phyloP scores from a whole-genome alignment of 2,329 filamentous ascomycete species.

The Scedosporium minutisporum region DNA sequence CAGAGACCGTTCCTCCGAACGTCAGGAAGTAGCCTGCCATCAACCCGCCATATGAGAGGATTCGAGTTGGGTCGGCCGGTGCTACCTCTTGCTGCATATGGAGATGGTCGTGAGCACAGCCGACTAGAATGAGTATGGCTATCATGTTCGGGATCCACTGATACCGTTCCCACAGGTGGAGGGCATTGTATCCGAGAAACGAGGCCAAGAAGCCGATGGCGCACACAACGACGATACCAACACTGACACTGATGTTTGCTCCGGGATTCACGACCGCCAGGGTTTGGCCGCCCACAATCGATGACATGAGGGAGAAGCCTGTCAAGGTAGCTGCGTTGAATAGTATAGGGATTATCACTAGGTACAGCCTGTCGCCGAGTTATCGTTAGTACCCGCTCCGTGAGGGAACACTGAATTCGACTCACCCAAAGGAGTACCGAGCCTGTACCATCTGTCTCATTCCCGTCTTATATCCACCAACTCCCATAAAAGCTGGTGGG shows the following conservation, averaged over 20 bases:
- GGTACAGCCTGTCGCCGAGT: conserved; percentile 26
- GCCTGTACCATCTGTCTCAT: conserved; percentile 52
- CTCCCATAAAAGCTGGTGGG: conserved; percentile 45
- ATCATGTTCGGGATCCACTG: conserved; percentile 47
- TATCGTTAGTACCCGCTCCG: not conserved
- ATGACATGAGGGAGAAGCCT: conserved; percentile 47
- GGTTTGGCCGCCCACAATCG: conserved; percentile 45
- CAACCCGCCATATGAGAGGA: conserved; percentile 35
- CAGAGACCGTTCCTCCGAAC: conserved; percentile 45
- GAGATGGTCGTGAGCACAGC: conserved; percentile 41
- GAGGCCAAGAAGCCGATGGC: conserved; percentile 42
- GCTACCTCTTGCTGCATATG: conserved; percentile 31
- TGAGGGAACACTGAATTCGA: not conserved
- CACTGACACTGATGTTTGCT: conserved; percentile 35
- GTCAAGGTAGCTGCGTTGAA: conserved; percentile 48
- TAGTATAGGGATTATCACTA: conserved; percentile 40
- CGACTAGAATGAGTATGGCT: conserved; percentile 40
- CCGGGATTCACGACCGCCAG: conserved; percentile 35
- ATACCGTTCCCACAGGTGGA: conserved; percentile 47
- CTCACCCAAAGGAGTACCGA: conserved; percentile 48
- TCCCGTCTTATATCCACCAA: conserved; percentile 45
- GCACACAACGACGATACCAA: conserved; percentile 46
- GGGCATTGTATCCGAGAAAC: conserved; percentile 42
- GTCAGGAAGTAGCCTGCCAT: conserved; percentile 45
- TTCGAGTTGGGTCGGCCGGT: conserved; percentile 24